These are phyloP conservation scores for Aspergillus pseudoglaucus DNA, from an alignment of 2,329 filamentous ascomycete genomes.

Conservation along the genomic window DNA sequence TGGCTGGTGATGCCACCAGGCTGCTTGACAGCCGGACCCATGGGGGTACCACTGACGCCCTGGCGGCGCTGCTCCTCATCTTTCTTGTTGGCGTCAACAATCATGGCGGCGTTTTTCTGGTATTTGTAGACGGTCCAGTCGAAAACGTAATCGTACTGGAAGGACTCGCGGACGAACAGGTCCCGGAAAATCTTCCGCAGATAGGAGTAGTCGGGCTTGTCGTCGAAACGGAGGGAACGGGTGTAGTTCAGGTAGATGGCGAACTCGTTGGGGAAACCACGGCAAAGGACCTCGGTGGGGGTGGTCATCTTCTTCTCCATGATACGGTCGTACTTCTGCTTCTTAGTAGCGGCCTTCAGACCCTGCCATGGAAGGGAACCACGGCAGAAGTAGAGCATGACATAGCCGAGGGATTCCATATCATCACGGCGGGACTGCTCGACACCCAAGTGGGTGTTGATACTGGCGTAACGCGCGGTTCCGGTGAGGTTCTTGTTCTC, in stretches of 20 bases:
- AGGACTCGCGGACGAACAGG: slow-evolving; percentile 95
- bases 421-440: slow-evolving; percentile 99
- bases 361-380: slow-evolving; percentile 98
- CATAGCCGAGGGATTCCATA: slow-evolving; percentile 98
- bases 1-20: slow-evolving; percentile 66
- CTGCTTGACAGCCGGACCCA: slow-evolving; percentile 54
- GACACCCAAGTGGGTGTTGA: slow-evolving; percentile 97
- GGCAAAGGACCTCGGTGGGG: slow-evolving; percentile 95
- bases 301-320: slow-evolving; percentile 99
- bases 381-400: slow-evolving; percentile 99
- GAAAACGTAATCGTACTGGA: slow-evolving; percentile 99
- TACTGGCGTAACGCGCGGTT: slow-evolving; percentile 95
- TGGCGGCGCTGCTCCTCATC: slow-evolving; percentile 67
- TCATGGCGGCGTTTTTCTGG: slow-evolving; percentile 97
- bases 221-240: slow-evolving; percentile 94
- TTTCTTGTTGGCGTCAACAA: slow-evolving; percentile 71
- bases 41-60: slow-evolving; percentile 54
- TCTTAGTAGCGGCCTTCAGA: slow-evolving; percentile 96
- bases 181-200: slow-evolving; percentile 99
- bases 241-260: slow-evolving; percentile 99
- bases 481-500: slow-evolving; percentile 99
- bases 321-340: slow-evolving; percentile 99
- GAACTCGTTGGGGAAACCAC: slow-evolving; percentile 98
- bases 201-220: slow-evolving; percentile 99
- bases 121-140: slow-evolving; percentile 99